These are phyloP conservation scores for Halophytophthora polymorphica DNA, from an alignment of 352 stramenopile species.

Conservation along the genomic window DNA sequence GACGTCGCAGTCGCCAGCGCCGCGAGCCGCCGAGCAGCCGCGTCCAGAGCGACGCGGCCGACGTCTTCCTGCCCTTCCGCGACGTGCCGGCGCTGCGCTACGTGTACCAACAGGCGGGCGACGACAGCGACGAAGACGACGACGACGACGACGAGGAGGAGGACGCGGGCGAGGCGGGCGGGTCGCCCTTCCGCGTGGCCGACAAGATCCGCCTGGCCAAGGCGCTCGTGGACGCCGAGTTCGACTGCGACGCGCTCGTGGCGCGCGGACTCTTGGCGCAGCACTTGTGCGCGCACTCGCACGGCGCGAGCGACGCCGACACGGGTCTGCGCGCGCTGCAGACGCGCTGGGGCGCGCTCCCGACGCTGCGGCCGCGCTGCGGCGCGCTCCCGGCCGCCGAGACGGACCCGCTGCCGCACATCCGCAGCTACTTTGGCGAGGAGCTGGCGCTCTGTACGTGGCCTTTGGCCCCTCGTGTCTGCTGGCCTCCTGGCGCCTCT, in stretches of 20 bases:
- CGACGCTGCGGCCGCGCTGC: constrained; percentile 24
- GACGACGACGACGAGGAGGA: constrained; percentile 19
- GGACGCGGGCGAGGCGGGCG: constrained; percentile 14
- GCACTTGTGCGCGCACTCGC: constrained; percentile 58
- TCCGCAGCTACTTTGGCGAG: constrained; percentile 83
- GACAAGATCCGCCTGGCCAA: constrained; percentile 81
- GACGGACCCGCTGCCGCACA: constrained; percentile 44
- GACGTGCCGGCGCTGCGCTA: constrained; percentile 54
- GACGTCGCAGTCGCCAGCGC: constrained; percentile 26
- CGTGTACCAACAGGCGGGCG: constrained; percentile 68
- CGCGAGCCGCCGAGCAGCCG: constrained; percentile 3
- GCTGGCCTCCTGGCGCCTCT: not conserved
- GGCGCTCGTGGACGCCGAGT: constrained; percentile 61
- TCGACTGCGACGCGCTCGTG: constrained; percentile 67
- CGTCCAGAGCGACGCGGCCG: not conserved
- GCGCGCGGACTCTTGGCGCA: constrained; percentile 43
- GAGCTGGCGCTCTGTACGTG: constrained; percentile 72
- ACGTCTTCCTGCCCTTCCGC: constrained; percentile 46
- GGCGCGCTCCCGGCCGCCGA: constrained; percentile 13
- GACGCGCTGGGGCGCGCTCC: constrained; percentile 44
- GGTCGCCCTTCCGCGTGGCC: constrained; percentile 62
- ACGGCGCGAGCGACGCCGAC: constrained; percentile 60
- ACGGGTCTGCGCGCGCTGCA: constrained; percentile 62
- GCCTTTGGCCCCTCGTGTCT: not conserved
- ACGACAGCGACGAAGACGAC: constrained; percentile 12